These are phyloP conservation scores for Lentinula novae-zelandiae DNA, from an alignment of 1,284 basidiomycete species.

Conservation along the genomic window DNA sequence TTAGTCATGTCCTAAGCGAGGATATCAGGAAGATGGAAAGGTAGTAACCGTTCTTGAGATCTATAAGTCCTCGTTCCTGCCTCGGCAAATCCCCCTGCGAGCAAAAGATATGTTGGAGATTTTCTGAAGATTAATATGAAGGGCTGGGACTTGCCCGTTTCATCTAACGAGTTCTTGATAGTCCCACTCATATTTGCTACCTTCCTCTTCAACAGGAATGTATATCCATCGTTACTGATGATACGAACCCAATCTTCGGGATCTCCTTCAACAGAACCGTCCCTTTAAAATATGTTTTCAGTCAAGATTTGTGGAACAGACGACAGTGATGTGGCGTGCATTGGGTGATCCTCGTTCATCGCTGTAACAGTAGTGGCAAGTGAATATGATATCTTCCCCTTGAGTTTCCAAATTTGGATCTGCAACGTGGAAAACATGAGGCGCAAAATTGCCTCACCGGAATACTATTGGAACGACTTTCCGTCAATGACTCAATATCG, in stretches of 20 bases:
- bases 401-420: not conserved
- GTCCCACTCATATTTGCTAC: constrained; percentile 51
- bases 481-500: not conserved
- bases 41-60: constrained; percentile 33
- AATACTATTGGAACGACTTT: too few species aligned
- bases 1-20: not conserved
- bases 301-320: not conserved
- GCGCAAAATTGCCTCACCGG: not conserved
- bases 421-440: not conserved
- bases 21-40: constrained; percentile 23
- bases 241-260: constrained; percentile 50
- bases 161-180: constrained; percentile 41
- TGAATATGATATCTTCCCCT: too few species aligned
- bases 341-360: constrained; percentile 7
- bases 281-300: not conserved
- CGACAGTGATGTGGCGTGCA: not conserved
- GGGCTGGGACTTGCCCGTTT: constrained; percentile 21
- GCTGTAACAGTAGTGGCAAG: not conserved
- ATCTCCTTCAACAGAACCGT: not conserved
- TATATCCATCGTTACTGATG: constrained; percentile 47
- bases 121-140: not conserved
- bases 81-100: constrained; percentile 47
- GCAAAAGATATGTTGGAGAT: not conserved
- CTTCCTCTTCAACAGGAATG: constrained; percentile 47
- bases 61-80: constrained; percentile 43